Evolutionary conservation across 176 grass and related monocot genomes (phyloP).

Genomic region (Panicum miliaceum): DNA sequence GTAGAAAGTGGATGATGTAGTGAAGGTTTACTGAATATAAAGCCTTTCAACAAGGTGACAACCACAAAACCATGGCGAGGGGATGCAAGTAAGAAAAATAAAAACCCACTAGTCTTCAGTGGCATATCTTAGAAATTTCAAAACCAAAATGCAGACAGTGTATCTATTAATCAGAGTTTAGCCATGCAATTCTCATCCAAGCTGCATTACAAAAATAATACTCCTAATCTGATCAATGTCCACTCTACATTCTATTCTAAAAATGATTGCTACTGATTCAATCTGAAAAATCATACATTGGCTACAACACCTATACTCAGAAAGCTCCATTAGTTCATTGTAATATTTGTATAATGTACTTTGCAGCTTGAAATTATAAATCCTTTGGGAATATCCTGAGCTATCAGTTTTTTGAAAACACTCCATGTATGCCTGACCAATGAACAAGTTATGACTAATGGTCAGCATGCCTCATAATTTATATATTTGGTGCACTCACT

Average conservation of each 20-base stretch:
- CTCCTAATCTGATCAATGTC: neutral
- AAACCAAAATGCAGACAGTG: neutral
- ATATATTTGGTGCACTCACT: neutral
- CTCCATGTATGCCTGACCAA: neutral
- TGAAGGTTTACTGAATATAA: neutral
- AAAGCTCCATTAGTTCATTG: neutral
- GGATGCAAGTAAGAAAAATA: neutral
- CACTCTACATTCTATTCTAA: neutral
- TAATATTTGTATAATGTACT: neutral
- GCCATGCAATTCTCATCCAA: neutral
- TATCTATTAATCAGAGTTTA: neutral
- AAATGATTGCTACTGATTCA: neutral
- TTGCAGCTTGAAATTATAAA: neutral
- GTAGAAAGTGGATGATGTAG: neutral
- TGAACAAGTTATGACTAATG: neutral
- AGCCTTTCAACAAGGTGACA: neutral
- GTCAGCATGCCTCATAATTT: neutral
- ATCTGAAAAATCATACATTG: neutral
- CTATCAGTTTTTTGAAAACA: neutral
- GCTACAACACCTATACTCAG: neutral
- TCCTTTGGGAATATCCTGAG: neutral
- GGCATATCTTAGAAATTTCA: neutral
- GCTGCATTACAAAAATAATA: neutral
- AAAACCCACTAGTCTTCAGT: neutral
- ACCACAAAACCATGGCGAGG: neutral